Evolutionary conservation across 495 filamentous ascomycete genomes (phyloP), one percentile per base, ranked within the genome.

Genomic region (Astrothelium subdiscretum): DNA sequence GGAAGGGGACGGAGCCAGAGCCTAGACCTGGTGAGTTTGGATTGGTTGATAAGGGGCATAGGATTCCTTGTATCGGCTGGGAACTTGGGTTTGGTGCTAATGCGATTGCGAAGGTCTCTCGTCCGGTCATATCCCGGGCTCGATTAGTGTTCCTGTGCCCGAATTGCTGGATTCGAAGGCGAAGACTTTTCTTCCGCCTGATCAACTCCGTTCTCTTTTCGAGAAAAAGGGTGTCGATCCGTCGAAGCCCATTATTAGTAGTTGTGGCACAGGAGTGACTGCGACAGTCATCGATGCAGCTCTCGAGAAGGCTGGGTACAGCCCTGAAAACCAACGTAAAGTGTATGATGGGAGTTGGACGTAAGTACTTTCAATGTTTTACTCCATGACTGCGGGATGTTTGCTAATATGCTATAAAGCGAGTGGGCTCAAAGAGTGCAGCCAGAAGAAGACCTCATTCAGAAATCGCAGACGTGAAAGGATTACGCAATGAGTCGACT

Each of bases 281-380:
- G 95, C 95, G n/a, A 87, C 86, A 13, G 81, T 97, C 20, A 83
- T 98, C 62, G 94, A 98, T 69, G 87, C 90, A 31, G 94, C 94
- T 4, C 74, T 98, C 40, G 81, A 78, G 29, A 85, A 88, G 70
- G 91, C 92, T 20, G 87, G 85, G 26, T 90, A 83, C 70, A 87
- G 86, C 10, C n/a, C 57, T 6, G 57, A 59, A 13, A 76, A 83
- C 35, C 79, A 83, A 38, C 84, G 83, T 44, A 85, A 82, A 69
- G 78, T 97, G 29, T 98, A 98, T 71, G 94, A 97, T 79, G 94
- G 94, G 18, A 96, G 91, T 69, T 97, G 94, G 94, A 96, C 92
- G 22, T 61, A 32, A 61, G 59, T 61, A 54, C 18, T 59, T n/a
- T 2, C 12, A 26, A 15, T n/a, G 20, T 58, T 13, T 31, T 15